These are phyloP conservation scores for Zoysia matrella DNA, from an alignment of 202 grass and related monocot species.

Conservation along the genomic window DNA sequence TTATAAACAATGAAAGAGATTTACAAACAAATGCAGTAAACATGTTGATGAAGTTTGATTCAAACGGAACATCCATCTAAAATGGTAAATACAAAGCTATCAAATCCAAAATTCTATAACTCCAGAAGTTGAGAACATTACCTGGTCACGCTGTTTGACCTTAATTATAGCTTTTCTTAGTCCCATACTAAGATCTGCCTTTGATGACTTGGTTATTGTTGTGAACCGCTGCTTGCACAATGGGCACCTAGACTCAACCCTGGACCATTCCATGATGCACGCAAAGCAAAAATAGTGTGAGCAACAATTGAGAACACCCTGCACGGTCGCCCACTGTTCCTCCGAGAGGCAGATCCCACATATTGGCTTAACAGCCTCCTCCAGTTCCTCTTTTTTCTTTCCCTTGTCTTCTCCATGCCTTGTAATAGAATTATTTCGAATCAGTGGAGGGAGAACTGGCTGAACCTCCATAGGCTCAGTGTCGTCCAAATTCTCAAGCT, in stretches of 20 bases:
- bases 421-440: conserved; percentile 42
- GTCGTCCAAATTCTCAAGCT: conserved; percentile 51
- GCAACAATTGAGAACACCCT: conserved; percentile 81
- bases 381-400: conserved; percentile 62
- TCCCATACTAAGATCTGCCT: conserved; percentile 60
- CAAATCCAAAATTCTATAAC: conserved; percentile 22
- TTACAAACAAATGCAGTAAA: conserved; percentile 34
- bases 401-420: conserved; percentile 71
- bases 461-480: conserved; percentile 28
- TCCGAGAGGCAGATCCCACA: conserved; percentile 93
- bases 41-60: conserved; percentile 10
- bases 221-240: conserved; percentile 88
- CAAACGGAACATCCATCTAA: conserved; percentile 16
- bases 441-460: conserved; percentile 5
- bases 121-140: conserved; percentile 39
- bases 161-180: conserved; percentile 68
- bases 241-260: conserved; percentile 90
- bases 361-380: conserved; percentile 51
- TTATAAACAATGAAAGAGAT: conserved; percentile 23
- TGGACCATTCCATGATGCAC: conserved; percentile 95
- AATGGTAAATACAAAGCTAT: conserved; percentile 7
- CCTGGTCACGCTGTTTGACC: conserved; percentile 91
- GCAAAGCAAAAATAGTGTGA: conserved; percentile 93
- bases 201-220: conserved; percentile 88
- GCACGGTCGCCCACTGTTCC: conserved; percentile 69